These are phyloP conservation scores for Cutaneotrichosporon curvatum DNA, from an alignment of 1,284 basidiomycete species.

Conservation along the genomic window DNA sequence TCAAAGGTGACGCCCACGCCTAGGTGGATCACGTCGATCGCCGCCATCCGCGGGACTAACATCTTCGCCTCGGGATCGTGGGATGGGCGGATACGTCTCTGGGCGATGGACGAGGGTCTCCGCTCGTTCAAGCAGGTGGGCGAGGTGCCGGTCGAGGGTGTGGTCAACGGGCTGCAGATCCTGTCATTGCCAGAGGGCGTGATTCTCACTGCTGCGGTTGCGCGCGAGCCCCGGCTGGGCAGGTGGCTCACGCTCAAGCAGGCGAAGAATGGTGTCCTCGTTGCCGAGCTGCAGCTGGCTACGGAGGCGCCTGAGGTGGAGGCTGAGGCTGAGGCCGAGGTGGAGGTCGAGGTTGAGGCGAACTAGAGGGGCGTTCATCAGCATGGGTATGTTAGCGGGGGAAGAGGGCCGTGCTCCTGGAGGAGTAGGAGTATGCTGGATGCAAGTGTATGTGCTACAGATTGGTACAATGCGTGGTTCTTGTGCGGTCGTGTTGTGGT, in stretches of 20 bases:
- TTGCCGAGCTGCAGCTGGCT: conserved; percentile 48
- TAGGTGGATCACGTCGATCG: conserved; percentile 83
- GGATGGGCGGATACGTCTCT: conserved; percentile 80
- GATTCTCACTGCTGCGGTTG: conserved; percentile 69
- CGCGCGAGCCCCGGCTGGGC: conserved; percentile 81
- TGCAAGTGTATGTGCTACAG: too few species aligned
- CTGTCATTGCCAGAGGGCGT: conserved; percentile 43
- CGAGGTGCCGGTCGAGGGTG: conserved; percentile 61
- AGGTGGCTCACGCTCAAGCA: conserved; percentile 74
- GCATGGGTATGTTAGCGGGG: too few species aligned
- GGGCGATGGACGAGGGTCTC: conserved; percentile 72
- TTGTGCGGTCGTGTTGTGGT: neutral
- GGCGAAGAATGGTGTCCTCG: conserved; percentile 64
- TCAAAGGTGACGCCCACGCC: conserved; percentile 68
- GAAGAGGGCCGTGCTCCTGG: too few species aligned
- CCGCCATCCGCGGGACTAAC: conserved; percentile 78
- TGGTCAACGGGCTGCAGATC: conserved; percentile 65
- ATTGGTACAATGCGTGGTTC: neutral
- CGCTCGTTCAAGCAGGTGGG: conserved; percentile 59
- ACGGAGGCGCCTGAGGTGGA: neutral
- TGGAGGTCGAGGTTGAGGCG: neutral
- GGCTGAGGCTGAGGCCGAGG: neutral
- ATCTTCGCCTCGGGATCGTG: conserved; percentile 89
- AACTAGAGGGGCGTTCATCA: too few species aligned
- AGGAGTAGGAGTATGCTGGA: too few species aligned